Evolutionary conservation across 208 protist genomes (phyloP), one percentile per base, ranked within the genome.

Genomic region (Borovskyia barvae): DNA sequence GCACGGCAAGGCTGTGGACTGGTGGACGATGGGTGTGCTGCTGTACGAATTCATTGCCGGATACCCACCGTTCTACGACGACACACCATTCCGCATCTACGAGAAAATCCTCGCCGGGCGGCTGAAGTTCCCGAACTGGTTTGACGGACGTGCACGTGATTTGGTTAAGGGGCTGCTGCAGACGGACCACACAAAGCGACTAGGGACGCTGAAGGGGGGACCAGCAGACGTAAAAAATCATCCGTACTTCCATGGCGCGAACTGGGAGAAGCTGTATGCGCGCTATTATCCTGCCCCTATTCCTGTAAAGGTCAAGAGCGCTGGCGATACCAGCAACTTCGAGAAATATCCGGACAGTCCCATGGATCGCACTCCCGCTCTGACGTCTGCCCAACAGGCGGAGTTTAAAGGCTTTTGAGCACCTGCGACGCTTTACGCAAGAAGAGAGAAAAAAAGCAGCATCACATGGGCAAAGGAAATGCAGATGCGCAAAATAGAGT

Each of bases 1-100:
- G 1, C 93, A 98, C 72, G 93, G 93, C 15, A 98, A 97, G 76
- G 89, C 92, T 26, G 94, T 98, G 25, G 97, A 99, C 78, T 98
- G 95, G 96, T 99, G 97, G 97, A 87, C 85, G 43, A 93, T 97
- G 67, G 97, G 97, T 39, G 90, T 97, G 39, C 59, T 99, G 32
- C 65, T 98, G 35, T 99, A 97, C 66, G 95, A 98, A 84, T 97
- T 98, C 77, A 82, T 98, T 45, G 73, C 91, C 7, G 95, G 93
- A 41, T 86, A 93, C 47, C 80, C 94, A 40, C 94, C 95, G 22
- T 98, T 97, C 74, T 97, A 90, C 75, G 78, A 92, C 51, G 86
- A 95, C 64, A 96, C 93, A 26, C 80, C 86, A 41, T 84, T 92
- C 66, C 80, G 79, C 12, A 92, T 92, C 35, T 95, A 92, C 74